Percentiles rank a stretch among this genome's conserved stretches.
These are phyloP conservation scores for Aaosphaeria arxii DNA, from an alignment of 2,329 filamentous ascomycete genomes.

Conservation along the genomic window DNA sequence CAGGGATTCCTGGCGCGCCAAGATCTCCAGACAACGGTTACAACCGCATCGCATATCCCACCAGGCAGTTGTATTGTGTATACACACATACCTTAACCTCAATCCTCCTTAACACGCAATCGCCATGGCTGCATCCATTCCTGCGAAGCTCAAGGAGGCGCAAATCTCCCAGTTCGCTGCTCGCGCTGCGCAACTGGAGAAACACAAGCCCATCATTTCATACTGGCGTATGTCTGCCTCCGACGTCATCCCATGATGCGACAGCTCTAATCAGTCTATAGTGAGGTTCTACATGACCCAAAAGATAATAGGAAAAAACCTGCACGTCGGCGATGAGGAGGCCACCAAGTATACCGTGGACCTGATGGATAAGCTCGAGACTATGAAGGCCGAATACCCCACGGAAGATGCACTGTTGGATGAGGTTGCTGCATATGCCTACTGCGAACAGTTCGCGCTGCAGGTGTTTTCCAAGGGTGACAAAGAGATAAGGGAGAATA, in stretches of 20 bases:
- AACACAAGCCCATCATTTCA: slow-evolving; percentile 79
- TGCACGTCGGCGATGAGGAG: slow-evolving; percentile 77
- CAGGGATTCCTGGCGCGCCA: too few species aligned
- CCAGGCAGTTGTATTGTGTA: too few species aligned
- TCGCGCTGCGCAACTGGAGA: slow-evolving; percentile 78
- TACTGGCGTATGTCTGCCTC: slow-evolving; percentile 80
- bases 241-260: not conserved
- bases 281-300: slow-evolving; percentile 70
- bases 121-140: slow-evolving; percentile 69
- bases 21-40: too few species aligned
- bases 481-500: slow-evolving; percentile 75
- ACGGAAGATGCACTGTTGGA: slow-evolving; percentile 82
- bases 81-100: too few species aligned
- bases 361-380: slow-evolving; percentile 89
- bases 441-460: slow-evolving; percentile 89
- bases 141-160: slow-evolving; percentile 70
- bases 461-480: slow-evolving; percentile 86
- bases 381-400: slow-evolving; percentile 70
- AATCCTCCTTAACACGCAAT: not conserved
- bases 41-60: too few species aligned
- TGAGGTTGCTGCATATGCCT: slow-evolving; percentile 82
- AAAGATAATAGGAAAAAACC: slow-evolving; percentile 76
- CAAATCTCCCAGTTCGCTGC: slow-evolving; percentile 83
- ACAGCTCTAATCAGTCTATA: slow-evolving; percentile 15
- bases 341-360: slow-evolving; percentile 75